A percentile compares a stretch with the other conserved stretches of the same genome.
phyloP scores from a whole-genome alignment of 164 flowering plant species.

The Kalanchoe fedtschenkoi region DNA sequence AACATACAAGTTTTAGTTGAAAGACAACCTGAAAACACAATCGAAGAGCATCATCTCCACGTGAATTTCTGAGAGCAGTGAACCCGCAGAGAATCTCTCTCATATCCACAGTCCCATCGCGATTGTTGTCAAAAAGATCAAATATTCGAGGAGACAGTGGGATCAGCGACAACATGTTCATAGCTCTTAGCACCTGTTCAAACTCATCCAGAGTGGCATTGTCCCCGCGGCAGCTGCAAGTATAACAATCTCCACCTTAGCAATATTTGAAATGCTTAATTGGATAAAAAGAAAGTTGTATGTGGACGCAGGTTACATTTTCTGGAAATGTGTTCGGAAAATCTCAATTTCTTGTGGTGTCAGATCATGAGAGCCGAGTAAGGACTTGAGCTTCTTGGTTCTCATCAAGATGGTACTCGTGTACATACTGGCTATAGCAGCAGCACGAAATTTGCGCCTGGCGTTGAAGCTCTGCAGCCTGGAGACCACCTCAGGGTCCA shows the following conservation, averaged over 20 bases:
- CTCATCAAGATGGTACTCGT: slow-evolving; percentile 49
- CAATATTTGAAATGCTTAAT: neutral
- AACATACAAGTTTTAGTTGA: neutral
- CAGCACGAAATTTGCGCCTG: slow-evolving; percentile 63
- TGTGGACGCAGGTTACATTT: slow-evolving; percentile 30
- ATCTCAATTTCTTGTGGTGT: slow-evolving; percentile 50
- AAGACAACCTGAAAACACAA: slow-evolving; percentile 58
- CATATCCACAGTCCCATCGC: slow-evolving; percentile 75
- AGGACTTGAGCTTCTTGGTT: slow-evolving; percentile 50
- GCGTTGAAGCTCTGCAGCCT: slow-evolving; percentile 64
- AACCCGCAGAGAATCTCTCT: slow-evolving; percentile 66
- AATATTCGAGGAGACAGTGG: slow-evolving; percentile 63
- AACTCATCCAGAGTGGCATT: slow-evolving; percentile 64
- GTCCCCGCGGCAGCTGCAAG: slow-evolving; percentile 55
- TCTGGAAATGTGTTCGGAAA: slow-evolving; percentile 41
- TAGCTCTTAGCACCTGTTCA: slow-evolving; percentile 58
- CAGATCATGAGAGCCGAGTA: slow-evolving; percentile 57
- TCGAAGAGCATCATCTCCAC: slow-evolving; percentile 64
- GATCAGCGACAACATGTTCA: slow-evolving; percentile 57
- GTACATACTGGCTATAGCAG: slow-evolving; percentile 66
- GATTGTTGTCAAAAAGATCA: slow-evolving; percentile 65
- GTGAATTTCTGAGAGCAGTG: slow-evolving; percentile 53
- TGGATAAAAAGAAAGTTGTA: neutral
- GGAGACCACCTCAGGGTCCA: slow-evolving; percentile 70
- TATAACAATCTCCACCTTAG: slow-evolving; percentile 6